Evolutionary conservation across 2,329 filamentous ascomycete genomes (phyloP).

Genomic region (Colletotrichum agaves): DNA sequence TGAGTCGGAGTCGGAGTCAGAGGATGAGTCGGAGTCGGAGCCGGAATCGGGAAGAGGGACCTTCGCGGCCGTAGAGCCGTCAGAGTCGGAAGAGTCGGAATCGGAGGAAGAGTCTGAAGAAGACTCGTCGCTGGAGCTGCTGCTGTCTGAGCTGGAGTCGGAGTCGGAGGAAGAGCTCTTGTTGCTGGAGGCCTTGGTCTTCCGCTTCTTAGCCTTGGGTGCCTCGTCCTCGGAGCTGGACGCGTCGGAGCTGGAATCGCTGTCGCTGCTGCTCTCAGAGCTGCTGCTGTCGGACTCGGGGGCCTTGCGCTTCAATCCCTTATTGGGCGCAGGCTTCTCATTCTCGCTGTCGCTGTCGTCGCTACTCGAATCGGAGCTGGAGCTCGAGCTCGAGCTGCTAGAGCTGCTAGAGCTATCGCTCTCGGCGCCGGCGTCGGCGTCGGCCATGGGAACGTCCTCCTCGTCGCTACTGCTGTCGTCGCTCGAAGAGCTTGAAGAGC

Average conservation of each 20-base stretch:
- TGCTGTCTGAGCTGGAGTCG: constrained; percentile 46
- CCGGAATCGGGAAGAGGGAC: constrained; percentile 43
- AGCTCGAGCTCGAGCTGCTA: constrained; percentile 47
- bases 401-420: constrained; percentile 49
- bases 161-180: constrained; percentile 48
- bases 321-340: constrained; percentile 36
- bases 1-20: constrained; percentile 51
- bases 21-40: constrained; percentile 51
- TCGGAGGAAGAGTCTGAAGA: constrained; percentile 43
- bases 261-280: constrained; percentile 45
- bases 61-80: constrained; percentile 8
- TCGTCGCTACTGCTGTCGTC: constrained; percentile 45
- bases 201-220: constrained; percentile 64
- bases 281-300: constrained; percentile 41
- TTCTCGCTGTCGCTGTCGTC: constrained; percentile 40
- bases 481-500: constrained; percentile 39
- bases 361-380: constrained; percentile 44
- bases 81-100: constrained; percentile 44
- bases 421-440: constrained; percentile 52
- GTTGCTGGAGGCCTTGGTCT: constrained; percentile 49
- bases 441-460: constrained; percentile 60
- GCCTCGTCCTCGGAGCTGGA: constrained; percentile 59
- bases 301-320: constrained; percentile 55
- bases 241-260: constrained; percentile 47
- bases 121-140: constrained; percentile 44